Conservation (phyloP, 768 basidiomycete genomes). For the Suillus weaverae region DNA sequence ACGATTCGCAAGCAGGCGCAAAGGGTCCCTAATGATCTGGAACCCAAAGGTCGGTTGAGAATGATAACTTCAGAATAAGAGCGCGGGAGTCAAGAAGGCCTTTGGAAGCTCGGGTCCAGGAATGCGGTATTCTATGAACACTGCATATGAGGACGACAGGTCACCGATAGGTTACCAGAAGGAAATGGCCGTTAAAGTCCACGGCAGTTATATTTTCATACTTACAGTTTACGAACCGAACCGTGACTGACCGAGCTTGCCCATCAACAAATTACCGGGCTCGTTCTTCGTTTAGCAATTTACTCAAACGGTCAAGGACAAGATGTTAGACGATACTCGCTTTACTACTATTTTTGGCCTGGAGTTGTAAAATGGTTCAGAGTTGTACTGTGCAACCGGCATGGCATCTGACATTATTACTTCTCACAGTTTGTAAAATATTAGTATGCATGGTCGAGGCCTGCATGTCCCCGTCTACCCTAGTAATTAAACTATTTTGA, state of each 20-base stretch:
- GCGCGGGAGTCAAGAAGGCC: constrained; percentile 36
- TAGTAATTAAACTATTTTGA: neutral
- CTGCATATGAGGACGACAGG: neutral
- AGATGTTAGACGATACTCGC: neutral
- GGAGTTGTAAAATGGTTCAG: neutral
- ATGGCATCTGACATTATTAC: neutral
- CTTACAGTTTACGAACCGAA: neutral
- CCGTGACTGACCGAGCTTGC: neutral
- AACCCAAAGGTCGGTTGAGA: constrained; percentile 84
- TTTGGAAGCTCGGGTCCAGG: constrained; percentile 17
- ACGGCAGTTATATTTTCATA: neutral
- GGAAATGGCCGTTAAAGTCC: neutral
- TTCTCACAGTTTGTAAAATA: neutral
- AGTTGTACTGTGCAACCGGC: neutral
- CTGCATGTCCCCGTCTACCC: neutral
- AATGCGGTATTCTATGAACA: constrained; percentile 24
- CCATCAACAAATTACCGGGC: neutral
- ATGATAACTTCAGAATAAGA: constrained; percentile 55
- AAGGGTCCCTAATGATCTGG: constrained; percentile 56
- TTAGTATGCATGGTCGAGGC: neutral
- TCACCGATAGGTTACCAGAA: neutral
- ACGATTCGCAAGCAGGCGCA: constrained; percentile 53
- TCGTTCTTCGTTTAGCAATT: neutral
- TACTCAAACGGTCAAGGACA: neutral
- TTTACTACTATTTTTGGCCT: neutral